Conservation (phyloP, 345 rosid species). For the Eutrema yunnanense region DNA sequence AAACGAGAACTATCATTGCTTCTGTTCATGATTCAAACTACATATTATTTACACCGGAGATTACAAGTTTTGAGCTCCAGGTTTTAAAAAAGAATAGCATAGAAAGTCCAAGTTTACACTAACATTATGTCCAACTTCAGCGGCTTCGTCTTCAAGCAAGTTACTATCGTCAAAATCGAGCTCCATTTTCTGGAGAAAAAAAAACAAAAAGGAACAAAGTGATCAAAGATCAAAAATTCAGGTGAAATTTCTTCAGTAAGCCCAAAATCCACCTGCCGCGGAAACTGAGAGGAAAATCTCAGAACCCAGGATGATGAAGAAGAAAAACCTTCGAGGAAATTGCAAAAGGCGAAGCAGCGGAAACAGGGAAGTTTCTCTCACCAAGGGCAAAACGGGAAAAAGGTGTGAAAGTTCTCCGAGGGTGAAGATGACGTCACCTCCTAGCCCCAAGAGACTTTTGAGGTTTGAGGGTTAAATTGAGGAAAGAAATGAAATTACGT, state of each 20-base stretch:
- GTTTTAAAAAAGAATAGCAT: background rate
- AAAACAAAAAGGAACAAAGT: background rate
- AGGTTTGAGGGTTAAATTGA: background rate
- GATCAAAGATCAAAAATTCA: constrained; percentile 11
- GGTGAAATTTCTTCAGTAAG: background rate
- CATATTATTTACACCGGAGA: background rate
- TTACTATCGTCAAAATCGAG: constrained; percentile 50
- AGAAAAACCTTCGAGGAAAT: background rate
- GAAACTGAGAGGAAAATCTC: constrained; percentile 8
- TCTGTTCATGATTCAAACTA: background rate
- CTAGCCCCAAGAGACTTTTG: background rate
- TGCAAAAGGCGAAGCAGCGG: constrained; percentile 20
- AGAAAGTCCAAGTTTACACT: constrained; percentile 40
- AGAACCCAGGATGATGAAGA: constrained; percentile 6
- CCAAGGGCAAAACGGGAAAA: constrained; percentile 21
- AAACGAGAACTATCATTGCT: background rate
- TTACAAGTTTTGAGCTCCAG: background rate
- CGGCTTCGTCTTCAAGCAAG: constrained; percentile 50
- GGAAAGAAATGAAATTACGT: constrained; percentile 7
- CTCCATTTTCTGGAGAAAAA: constrained; percentile 40
- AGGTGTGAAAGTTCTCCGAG: background rate
- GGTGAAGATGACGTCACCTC: constrained; percentile 29
- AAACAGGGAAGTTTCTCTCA: constrained; percentile 1
- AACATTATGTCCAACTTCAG: constrained; percentile 42
- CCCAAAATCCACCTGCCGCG: background rate